Percentiles rank a stretch among this genome's conserved stretches.
Conservation (phyloP, 306 rosid genomes). For the Acacia acuminata region DNA sequence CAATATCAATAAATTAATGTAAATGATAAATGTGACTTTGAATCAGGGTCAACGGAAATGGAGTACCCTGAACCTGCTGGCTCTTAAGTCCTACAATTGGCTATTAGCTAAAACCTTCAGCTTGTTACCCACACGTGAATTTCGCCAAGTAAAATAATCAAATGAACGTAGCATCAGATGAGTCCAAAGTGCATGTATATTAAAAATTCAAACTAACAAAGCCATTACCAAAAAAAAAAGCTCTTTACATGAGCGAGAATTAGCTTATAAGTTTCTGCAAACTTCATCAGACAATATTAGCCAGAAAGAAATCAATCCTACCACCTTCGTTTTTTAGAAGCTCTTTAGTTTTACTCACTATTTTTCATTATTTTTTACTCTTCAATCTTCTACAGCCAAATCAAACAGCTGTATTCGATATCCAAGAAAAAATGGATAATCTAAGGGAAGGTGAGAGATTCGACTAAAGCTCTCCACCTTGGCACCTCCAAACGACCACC, state of each 20-base stretch:
- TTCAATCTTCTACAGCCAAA: background rate
- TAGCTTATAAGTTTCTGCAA: slow-evolving; percentile 7
- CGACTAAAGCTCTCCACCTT: background rate
- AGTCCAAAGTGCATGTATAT: background rate
- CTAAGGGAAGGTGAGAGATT: background rate
- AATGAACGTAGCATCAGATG: background rate
- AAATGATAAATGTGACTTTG: background rate
- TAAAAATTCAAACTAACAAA: background rate
- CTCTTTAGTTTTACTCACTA: background rate
- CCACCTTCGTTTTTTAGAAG: background rate
- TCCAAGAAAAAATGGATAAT: background rate
- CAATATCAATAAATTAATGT: background rate
- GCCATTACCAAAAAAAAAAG: background rate
- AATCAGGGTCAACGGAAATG: background rate
- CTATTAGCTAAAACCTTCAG: slow-evolving; percentile 15
- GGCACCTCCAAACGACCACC: slow-evolving; percentile 2
- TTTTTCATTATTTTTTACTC: slow-evolving; percentile 1
- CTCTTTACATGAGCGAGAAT: background rate
- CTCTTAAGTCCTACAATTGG: background rate
- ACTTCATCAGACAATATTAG: slow-evolving; percentile 1
- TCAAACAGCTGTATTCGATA: background rate
- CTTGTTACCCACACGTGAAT: slow-evolving; percentile 5
- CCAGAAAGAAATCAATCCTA: background rate
- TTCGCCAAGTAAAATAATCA: slow-evolving; percentile 18
- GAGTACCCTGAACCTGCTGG: background rate